A percentile compares a stretch with the other conserved stretches of the same genome.
Conservation (phyloP, 1,284 basidiomycete species). For the Sanghuangporus baumii region DNA sequence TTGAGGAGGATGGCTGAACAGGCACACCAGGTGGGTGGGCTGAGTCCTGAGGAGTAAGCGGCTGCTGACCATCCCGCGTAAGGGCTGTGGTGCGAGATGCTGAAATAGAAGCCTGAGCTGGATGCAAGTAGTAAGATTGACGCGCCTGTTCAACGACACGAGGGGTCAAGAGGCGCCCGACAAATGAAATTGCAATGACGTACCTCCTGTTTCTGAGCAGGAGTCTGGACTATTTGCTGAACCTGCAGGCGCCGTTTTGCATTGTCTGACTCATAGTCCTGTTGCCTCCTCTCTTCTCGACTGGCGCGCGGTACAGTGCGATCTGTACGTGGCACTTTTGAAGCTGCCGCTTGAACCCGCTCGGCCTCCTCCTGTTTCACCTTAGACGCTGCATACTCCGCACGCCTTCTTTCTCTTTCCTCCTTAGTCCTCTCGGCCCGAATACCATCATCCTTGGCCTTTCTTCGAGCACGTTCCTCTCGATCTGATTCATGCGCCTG, state of each 20-base stretch:
- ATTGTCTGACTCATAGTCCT: slow-evolving; percentile 12
- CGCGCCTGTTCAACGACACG: not conserved
- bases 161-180: not conserved
- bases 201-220: slow-evolving; percentile 9
- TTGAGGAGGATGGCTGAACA: slow-evolving; percentile 14
- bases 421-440: slow-evolving; percentile 6
- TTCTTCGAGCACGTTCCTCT: slow-evolving; percentile 12
- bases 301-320: not conserved
- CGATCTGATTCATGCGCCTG: slow-evolving; percentile 5
- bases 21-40: slow-evolving; percentile 11
- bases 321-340: not conserved
- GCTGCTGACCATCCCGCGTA: not conserved
- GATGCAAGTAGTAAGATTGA: slow-evolving; percentile 3
- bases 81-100: not conserved
- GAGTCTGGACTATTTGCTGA: not conserved
- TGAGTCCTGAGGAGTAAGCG: not conserved
- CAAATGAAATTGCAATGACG: not conserved
- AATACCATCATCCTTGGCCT: slow-evolving; percentile 5
- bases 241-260: not conserved
- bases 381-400: slow-evolving; percentile 8
- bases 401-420: slow-evolving; percentile 2
- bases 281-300: slow-evolving; percentile 5
- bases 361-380: slow-evolving; percentile 7
- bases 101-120: not conserved
- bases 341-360: slow-evolving; percentile 4